phyloP scores from a whole-genome alignment of 73 alveolate species.

The Paraurostyla sp. region DNA sequence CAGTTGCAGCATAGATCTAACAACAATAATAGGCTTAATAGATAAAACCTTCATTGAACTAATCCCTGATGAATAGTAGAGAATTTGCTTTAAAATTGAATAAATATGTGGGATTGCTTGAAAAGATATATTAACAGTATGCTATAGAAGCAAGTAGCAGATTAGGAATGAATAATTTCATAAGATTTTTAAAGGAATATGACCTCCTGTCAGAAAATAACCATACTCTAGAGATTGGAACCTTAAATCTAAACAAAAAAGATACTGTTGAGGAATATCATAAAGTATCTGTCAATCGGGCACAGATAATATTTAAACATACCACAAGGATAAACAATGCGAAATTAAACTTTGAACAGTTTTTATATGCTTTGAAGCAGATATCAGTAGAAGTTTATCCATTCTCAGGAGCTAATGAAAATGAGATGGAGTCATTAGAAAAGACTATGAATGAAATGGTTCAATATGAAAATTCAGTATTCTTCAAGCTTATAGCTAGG shows the following conservation, averaged over 20 bases:
- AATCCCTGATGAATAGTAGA: slow-evolving; percentile 3
- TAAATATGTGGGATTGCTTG: slow-evolving; percentile 38
- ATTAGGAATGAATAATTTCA: slow-evolving; percentile 53
- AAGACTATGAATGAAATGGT: slow-evolving; percentile 8
- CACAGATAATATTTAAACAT: slow-evolving; percentile 23
- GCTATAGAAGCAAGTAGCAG: slow-evolving; percentile 55
- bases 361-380: slow-evolving; percentile 32
- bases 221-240: slow-evolving; percentile 8
- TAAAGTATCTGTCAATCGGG: slow-evolving; percentile 23
- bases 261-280: neutral
- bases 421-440: neutral
- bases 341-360: slow-evolving; percentile 24
- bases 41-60: too few species aligned
- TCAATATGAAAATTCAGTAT: neutral
- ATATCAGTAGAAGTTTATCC: slow-evolving; percentile 46
- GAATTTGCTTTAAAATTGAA: slow-evolving; percentile 44
- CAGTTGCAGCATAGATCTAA: too few species aligned
- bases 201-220: slow-evolving; percentile 16
- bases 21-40: too few species aligned
- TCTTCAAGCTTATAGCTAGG: slow-evolving; percentile 1
- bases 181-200: slow-evolving; percentile 29
- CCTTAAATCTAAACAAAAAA: neutral
- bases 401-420: slow-evolving; percentile 19
- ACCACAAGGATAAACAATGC: slow-evolving; percentile 12
- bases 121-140: slow-evolving; percentile 32